Evolutionary conservation across 495 filamentous ascomycete species (phyloP).

Genomic region (Alectoria sarmentosa): DNA sequence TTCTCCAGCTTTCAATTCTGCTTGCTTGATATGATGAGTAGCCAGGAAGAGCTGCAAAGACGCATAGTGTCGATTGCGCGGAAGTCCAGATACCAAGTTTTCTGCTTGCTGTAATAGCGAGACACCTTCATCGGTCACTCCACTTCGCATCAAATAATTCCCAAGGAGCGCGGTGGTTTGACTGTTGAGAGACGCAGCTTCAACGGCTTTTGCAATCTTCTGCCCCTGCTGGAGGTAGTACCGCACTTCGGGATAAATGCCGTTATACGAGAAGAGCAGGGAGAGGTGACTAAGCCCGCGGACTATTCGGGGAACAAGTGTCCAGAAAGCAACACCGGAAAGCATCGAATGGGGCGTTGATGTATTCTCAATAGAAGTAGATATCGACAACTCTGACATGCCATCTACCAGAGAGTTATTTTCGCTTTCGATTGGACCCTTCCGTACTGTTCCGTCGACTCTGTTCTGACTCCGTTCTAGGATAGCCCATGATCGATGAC

Average conservation of each 20-base stretch:
- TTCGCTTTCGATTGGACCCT: not conserved
- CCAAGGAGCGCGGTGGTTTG: slow-evolving; percentile 12
- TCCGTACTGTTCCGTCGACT: slow-evolving; percentile 26
- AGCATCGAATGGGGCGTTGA: slow-evolving; percentile 27
- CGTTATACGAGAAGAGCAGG: slow-evolving; percentile 68
- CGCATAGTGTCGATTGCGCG: slow-evolving; percentile 14
- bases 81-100: not conserved
- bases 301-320: slow-evolving; percentile 64
- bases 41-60: slow-evolving; percentile 16
- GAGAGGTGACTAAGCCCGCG: slow-evolving; percentile 64
- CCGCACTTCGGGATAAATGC: slow-evolving; percentile 82
- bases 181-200: slow-evolving; percentile 48
- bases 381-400: slow-evolving; percentile 14
- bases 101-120: slow-evolving; percentile 9
- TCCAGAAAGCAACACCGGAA: slow-evolving; percentile 72
- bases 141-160: slow-evolving; percentile 10
- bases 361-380: not conserved
- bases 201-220: slow-evolving; percentile 64
- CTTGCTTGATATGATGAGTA: slow-evolving; percentile 2
- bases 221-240: slow-evolving; percentile 82
- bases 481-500: slow-evolving; percentile 64
- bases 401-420: slow-evolving; percentile 12
- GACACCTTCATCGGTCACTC: slow-evolving; percentile 9
- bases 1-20: not conserved
- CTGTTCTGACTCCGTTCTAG: slow-evolving; percentile 43